A percentile compares a stretch with the other conserved stretches of the same genome.
These are phyloP conservation scores for Talaromyces sp. DNA, from an alignment of 2,329 filamentous ascomycete genomes.

Conservation along the genomic window DNA sequence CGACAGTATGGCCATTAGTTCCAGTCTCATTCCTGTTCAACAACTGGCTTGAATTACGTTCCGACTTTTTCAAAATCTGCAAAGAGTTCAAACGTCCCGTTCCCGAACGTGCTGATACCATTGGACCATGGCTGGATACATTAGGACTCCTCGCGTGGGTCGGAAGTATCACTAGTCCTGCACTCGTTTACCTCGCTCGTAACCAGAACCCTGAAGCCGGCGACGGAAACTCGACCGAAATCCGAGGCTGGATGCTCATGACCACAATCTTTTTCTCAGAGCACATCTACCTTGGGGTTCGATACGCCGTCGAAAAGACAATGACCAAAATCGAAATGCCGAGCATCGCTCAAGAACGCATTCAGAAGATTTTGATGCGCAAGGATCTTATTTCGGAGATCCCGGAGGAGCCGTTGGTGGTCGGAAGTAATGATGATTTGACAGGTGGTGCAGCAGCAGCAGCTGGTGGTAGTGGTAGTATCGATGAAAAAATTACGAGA, in stretches of 20 bases:
- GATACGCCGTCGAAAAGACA: slow-evolving; percentile 65
- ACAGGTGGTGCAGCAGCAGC: no score
- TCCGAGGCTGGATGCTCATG: slow-evolving; percentile 75
- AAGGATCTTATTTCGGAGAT: slow-evolving; percentile 65
- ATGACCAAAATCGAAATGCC: slow-evolving; percentile 79
- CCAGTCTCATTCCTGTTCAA: slow-evolving; percentile 86
- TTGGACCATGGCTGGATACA: slow-evolving; percentile 88
- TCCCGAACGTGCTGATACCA: slow-evolving; percentile 85
- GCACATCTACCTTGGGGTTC: slow-evolving; percentile 78
- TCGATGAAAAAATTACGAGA: slow-evolving; percentile 29
- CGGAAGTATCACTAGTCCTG: slow-evolving; percentile 80
- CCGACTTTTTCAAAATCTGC: slow-evolving; percentile 93
- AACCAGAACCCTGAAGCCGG: slow-evolving; percentile 51
- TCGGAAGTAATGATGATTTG: slow-evolving; percentile 19
- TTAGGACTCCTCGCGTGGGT: slow-evolving; percentile 90
- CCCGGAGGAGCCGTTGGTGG: slow-evolving; percentile 15
- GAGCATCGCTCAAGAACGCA: slow-evolving; percentile 76
- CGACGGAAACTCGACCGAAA: slow-evolving; percentile 47
- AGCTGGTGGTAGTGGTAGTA: neutral
- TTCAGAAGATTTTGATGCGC: slow-evolving; percentile 73
- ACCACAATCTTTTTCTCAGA: slow-evolving; percentile 80
- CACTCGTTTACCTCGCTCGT: slow-evolving; percentile 84
- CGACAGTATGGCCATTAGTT: slow-evolving; percentile 87
- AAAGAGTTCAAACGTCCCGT: slow-evolving; percentile 82
- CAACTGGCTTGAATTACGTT: slow-evolving; percentile 93